Percentiles rank a stretch among this genome's conserved stretches.
Evolutionary conservation across 768 basidiomycete genomes (phyloP).

Genomic region (Cyathus striatus): DNA sequence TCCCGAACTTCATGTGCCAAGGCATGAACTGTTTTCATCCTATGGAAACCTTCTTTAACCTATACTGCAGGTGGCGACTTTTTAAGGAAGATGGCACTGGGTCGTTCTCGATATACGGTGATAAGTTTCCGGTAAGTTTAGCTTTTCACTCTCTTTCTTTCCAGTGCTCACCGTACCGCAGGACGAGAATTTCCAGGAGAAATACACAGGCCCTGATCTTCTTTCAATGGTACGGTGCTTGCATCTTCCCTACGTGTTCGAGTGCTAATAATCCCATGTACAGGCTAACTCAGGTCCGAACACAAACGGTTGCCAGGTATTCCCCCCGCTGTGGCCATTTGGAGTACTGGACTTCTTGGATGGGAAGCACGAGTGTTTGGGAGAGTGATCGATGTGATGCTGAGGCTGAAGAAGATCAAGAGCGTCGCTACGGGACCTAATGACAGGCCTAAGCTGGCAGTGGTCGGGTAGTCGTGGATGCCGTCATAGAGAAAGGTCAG

Average conservation of each 20-base stretch:
- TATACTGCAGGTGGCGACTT: conserved; percentile 89
- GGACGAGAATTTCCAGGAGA: conserved; percentile 95
- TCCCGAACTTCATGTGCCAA: conserved; percentile 96
- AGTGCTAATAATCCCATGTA: not conserved
- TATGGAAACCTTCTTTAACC: no score
- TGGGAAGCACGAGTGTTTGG: conserved; percentile 94
- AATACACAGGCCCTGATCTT: conserved; percentile 81
- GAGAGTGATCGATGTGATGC: conserved; percentile 86
- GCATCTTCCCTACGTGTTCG: conserved; percentile 2
- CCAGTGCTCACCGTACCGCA: conserved; percentile 17
- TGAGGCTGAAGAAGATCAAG: conserved; percentile 94
- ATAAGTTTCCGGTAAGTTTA: conserved; percentile 75
- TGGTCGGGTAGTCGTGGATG: no score
- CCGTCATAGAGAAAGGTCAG: no score
- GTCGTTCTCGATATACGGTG: conserved; percentile 94
- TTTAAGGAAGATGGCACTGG: conserved; percentile 94
- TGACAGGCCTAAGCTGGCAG: conserved; percentile 82
- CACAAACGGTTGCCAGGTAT: conserved; percentile 88
- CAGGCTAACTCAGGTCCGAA: conserved; percentile 94
- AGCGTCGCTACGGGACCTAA: conserved; percentile 90
- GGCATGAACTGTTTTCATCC: conserved; percentile 37
- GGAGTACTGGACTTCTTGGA: conserved; percentile 86
- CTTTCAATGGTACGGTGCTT: conserved; percentile 75
- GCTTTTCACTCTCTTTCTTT: not conserved
- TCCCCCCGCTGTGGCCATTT: conserved; percentile 4